Evolutionary conservation across 1,284 basidiomycete genomes (phyloP).

Genomic region (Erythrobasidium hasegawianum): DNA sequence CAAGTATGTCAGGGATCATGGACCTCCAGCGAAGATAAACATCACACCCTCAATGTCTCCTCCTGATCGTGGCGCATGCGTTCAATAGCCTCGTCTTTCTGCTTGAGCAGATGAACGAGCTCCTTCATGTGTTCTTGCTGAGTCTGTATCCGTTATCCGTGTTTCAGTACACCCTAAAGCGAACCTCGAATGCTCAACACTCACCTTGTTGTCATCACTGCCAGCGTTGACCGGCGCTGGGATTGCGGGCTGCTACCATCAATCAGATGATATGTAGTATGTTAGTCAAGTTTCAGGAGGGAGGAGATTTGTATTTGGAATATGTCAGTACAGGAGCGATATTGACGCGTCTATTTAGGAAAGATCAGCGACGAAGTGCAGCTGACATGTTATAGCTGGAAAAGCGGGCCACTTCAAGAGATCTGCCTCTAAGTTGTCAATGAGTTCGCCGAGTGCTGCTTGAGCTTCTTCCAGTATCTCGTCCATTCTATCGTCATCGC

Average conservation of each 20-base stretch:
- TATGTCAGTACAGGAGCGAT: background rate
- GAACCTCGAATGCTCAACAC: no score
- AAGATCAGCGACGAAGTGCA: no score
- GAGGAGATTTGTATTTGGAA: no score
- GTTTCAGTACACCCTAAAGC: no score
- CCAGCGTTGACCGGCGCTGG: background rate
- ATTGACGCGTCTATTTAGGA: background rate
- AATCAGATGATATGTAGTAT: no score
- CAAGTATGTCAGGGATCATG: no score
- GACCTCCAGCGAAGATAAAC: no score
- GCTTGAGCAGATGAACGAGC: conserved; percentile 4
- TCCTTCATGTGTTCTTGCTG: conserved; percentile 27
- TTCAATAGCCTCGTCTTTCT: conserved; percentile 29
- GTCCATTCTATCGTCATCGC: conserved; percentile 1
- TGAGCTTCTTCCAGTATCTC: conserved; percentile 18
- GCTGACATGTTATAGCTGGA: background rate
- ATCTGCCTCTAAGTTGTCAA: conserved; percentile 26
- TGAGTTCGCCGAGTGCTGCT: conserved; percentile 14
- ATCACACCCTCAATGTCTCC: conserved; percentile 15
- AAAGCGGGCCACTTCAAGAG: conserved; percentile 13
- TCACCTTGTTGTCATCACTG: background rate
- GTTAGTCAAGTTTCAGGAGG: no score
- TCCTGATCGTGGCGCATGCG: conserved; percentile 14
- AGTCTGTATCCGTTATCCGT: no score
- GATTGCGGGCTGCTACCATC: no score